These are phyloP conservation scores for Daedalea quercina DNA, from an alignment of 768 basidiomycete genomes.

Conservation along the genomic window DNA sequence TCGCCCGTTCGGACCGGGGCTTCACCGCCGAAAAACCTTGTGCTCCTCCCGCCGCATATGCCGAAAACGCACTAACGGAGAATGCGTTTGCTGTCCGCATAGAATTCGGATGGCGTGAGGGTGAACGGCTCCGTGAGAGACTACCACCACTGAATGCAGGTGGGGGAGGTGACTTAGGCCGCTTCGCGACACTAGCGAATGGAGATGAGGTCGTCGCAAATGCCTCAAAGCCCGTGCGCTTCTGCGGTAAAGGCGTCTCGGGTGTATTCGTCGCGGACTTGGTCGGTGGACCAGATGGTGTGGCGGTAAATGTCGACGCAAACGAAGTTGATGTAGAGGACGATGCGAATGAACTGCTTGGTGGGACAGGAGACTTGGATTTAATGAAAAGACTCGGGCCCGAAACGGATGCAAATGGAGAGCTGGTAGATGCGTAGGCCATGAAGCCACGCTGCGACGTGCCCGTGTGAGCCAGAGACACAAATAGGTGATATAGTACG, in stretches of 20 bases:
- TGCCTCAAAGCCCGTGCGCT: slow-evolving; percentile 52
- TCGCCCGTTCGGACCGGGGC: slow-evolving; percentile 43
- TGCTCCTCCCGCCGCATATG: slow-evolving; percentile 44
- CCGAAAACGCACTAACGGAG: slow-evolving; percentile 51
- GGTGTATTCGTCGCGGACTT: neutral
- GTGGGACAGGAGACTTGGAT: slow-evolving; percentile 23
- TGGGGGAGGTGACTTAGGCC: slow-evolving; percentile 48
- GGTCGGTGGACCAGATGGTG: slow-evolving; percentile 1
- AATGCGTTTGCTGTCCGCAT: slow-evolving; percentile 37
- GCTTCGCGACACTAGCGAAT: slow-evolving; percentile 36
- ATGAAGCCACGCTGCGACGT: slow-evolving; percentile 59
- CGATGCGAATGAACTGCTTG: slow-evolving; percentile 5
- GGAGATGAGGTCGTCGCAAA: slow-evolving; percentile 47
- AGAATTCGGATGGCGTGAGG: slow-evolving; percentile 33
- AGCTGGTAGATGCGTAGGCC: slow-evolving; percentile 69
- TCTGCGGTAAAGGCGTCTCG: slow-evolving; percentile 28
- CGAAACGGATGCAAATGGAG: slow-evolving; percentile 70
- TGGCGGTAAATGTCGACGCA: slow-evolving; percentile 10
- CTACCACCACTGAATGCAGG: slow-evolving; percentile 9
- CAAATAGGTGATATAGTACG: slow-evolving; percentile 20
- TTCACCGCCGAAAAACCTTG: slow-evolving; percentile 39
- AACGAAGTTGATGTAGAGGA: slow-evolving; percentile 16
- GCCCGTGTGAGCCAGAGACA: slow-evolving; percentile 2
- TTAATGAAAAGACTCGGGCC: slow-evolving; percentile 48
- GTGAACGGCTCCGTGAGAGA: slow-evolving; percentile 46